Conservation (phyloP, 495 filamentous ascomycete genomes). For the Penicillium waksmanii region DNA sequence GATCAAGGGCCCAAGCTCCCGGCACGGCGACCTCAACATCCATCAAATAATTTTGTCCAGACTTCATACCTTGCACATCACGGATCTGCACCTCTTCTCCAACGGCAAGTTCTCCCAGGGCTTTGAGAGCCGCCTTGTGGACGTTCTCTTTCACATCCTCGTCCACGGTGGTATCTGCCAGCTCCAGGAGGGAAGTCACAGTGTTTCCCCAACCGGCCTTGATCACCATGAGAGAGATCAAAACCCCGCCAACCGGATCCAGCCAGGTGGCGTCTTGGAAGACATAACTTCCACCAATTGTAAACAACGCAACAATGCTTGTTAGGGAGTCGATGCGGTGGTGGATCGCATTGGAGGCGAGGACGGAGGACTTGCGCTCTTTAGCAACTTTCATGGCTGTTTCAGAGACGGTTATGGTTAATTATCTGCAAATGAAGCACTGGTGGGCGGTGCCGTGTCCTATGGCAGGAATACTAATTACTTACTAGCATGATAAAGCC, state of each 20-base stretch:
- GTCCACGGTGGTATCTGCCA: slow-evolving; percentile 88
- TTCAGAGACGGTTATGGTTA: neutral
- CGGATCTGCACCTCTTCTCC: slow-evolving; percentile 58
- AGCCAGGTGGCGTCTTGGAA: slow-evolving; percentile 84
- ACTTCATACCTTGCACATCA: slow-evolving; percentile 85
- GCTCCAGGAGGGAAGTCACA: slow-evolving; percentile 74
- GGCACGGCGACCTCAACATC: slow-evolving; percentile 85
- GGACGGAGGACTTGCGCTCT: slow-evolving; percentile 90
- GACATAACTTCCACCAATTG: slow-evolving; percentile 87
- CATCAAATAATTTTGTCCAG: slow-evolving; percentile 91
- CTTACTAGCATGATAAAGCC: slow-evolving; percentile 95
- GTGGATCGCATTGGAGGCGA: slow-evolving; percentile 96
- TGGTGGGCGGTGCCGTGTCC: neutral
- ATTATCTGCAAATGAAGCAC: neutral
- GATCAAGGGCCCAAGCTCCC: slow-evolving; percentile 67
- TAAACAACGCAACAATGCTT: slow-evolving; percentile 85
- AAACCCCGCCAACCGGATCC: slow-evolving; percentile 89
- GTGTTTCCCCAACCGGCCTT: slow-evolving; percentile 90
- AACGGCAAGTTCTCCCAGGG: slow-evolving; percentile 49
- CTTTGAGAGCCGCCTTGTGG: slow-evolving; percentile 62
- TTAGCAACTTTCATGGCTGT: slow-evolving; percentile 95
- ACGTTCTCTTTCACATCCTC: slow-evolving; percentile 75
- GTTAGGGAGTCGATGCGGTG: slow-evolving; percentile 96
- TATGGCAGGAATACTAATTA: slow-evolving; percentile 12
- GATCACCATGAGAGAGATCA: slow-evolving; percentile 92